Evolutionary conservation across 2,329 filamentous ascomycete genomes (phyloP).

Genomic region (Epichloe sibirici): DNA sequence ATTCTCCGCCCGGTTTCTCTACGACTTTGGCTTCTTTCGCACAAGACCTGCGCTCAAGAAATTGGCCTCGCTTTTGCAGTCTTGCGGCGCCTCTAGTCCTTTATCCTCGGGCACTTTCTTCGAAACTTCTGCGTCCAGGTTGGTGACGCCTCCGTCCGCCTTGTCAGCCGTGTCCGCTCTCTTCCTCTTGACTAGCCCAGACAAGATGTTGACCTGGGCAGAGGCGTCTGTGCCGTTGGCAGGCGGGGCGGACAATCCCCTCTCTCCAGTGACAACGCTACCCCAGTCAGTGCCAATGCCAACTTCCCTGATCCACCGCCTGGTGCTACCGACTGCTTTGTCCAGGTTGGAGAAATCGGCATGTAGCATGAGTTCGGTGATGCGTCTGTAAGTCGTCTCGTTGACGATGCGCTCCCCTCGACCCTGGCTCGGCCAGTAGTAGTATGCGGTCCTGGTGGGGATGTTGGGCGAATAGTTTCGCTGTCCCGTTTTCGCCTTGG

Average conservation of each 20-base stretch:
- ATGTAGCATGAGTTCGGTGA: conserved; percentile 56
- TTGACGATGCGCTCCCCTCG: conserved; percentile 52
- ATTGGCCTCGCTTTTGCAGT: conserved; percentile 23
- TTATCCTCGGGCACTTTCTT: conserved; percentile 41
- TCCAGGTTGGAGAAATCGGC: conserved; percentile 59
- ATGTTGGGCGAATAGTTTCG: conserved; percentile 36
- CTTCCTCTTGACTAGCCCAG: conserved; percentile 36
- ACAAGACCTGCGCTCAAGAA: conserved; percentile 37
- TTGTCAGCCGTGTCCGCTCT: conserved; percentile 17
- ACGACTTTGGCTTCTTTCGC: conserved; percentile 43
- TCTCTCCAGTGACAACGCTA: conserved; percentile 33
- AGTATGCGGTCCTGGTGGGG: conserved; percentile 46
- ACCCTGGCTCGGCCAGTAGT: conserved; percentile 50
- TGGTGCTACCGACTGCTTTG: conserved; percentile 51
- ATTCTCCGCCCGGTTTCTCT: not conserved
- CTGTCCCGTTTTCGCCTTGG: conserved; percentile 49
- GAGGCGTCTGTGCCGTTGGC: conserved; percentile 7
- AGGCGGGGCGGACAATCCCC: conserved; percentile 13
- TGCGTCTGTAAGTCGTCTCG: conserved; percentile 52
- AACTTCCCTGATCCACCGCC: conserved; percentile 59
- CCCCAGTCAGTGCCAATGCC: conserved; percentile 42
- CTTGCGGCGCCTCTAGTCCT: conserved; percentile 6
- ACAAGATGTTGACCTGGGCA: conserved; percentile 30
- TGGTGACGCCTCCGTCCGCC: conserved; percentile 25
- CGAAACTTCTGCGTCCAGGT: conserved; percentile 34